phyloP scores from a whole-genome alignment of 1,284 basidiomycete species.

The Abortiporus biennis region DNA sequence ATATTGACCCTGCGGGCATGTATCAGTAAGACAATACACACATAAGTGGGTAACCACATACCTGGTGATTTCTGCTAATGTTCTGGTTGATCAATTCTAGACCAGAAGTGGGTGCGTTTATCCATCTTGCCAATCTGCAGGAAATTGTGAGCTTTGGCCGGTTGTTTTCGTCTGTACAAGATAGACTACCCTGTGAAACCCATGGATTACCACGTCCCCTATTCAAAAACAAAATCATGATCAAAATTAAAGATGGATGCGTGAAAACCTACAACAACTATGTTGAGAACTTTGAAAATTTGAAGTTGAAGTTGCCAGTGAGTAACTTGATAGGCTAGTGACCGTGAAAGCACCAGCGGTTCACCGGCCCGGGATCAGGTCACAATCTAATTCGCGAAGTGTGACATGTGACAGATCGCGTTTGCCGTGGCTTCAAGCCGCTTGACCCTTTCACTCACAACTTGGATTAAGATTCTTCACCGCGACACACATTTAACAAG shows the following conservation, averaged over 20 bases:
- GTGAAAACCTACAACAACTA: too few relatives aligned
- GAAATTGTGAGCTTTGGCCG: neutral
- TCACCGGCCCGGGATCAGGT: too few relatives aligned
- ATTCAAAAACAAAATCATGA: too few relatives aligned
- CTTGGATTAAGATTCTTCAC: neutral
- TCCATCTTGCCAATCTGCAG: constrained; percentile 67
- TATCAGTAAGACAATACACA: constrained; percentile 15
- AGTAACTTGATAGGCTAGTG: too few relatives aligned
- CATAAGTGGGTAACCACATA: too few relatives aligned
- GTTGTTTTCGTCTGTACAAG: neutral
- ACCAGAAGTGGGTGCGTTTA: constrained; percentile 67
- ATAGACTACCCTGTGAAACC: constrained; percentile 18
- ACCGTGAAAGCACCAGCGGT: too few relatives aligned
- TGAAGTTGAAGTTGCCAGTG: too few relatives aligned
- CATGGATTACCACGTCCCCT: too few relatives aligned
- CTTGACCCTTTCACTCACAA: neutral
- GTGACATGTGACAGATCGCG: constrained; percentile 7
- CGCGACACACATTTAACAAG: neutral
- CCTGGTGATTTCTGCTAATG: constrained; percentile 65
- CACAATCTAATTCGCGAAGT: neutral
- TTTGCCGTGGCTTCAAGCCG: constrained; percentile 1
- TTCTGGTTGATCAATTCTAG: constrained; percentile 63
- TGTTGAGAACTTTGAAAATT: too few relatives aligned
- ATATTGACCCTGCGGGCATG: constrained; percentile 39
- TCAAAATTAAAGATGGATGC: too few relatives aligned